phyloP scores from a whole-genome alignment of 257 asterid species.

The Ajuga chamaepitys region DNA sequence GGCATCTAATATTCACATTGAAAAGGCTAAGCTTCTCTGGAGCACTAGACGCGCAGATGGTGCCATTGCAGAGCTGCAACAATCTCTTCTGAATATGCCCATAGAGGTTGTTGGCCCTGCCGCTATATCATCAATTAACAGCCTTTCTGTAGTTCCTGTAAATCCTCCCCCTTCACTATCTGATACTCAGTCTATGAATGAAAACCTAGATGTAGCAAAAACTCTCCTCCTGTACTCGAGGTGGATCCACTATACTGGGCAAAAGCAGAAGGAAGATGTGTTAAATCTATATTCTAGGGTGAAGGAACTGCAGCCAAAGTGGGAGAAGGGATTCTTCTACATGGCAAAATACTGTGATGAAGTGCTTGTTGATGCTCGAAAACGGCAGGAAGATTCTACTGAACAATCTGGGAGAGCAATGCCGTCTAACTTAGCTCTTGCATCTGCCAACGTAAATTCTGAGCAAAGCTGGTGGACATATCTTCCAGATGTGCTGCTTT shows the following conservation, averaged over 20 bases:
- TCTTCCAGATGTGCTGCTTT: conserved; percentile 84
- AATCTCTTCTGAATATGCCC: conserved; percentile 87
- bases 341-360: conserved; percentile 96
- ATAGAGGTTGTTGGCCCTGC: conserved; percentile 74
- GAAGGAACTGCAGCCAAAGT: conserved; percentile 84
- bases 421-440: conserved; percentile 39
- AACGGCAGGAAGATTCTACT: conserved; percentile 70
- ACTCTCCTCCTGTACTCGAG: conserved; percentile 88
- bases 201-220: conserved; percentile 68
- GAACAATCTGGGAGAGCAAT: conserved; percentile 45
- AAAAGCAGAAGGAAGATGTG: conserved; percentile 93
- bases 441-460: conserved; percentile 45
- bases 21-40: conserved; percentile 98
- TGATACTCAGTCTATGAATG: conserved; percentile 49
- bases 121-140: conserved; percentile 81
- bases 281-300: conserved; percentile 84
- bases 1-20: conserved; percentile 86
- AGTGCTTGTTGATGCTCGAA: conserved; percentile 90
- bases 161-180: conserved; percentile 59
- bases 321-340: conserved; percentile 95
- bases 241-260: conserved; percentile 97
- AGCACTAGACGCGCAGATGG: conserved; percentile 89
- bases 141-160: conserved; percentile 75
- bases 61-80: conserved; percentile 97
- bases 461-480: conserved; percentile 81